Percentiles rank a stretch among this genome's conserved stretches.
These are phyloP conservation scores for Vigna radiata DNA, from an alignment of 306 rosid species.

Conservation along the genomic window DNA sequence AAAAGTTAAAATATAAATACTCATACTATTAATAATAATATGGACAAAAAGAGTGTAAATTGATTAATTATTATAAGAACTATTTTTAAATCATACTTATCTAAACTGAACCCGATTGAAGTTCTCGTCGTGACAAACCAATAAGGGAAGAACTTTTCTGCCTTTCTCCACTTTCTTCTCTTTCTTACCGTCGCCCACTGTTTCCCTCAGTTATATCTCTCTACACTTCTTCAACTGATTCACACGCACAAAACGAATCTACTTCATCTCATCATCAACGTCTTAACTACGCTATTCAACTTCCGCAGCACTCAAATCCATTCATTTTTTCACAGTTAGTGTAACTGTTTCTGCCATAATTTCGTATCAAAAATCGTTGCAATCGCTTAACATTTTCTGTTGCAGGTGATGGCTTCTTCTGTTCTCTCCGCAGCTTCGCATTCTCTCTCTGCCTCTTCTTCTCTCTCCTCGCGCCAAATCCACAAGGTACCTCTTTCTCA, in stretches of 20 bases:
- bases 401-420: constrained; percentile 55
- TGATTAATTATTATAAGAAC: too few species aligned
- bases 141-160: too few species aligned
- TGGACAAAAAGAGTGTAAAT: too few species aligned
- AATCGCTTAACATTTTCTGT: constrained; percentile 7
- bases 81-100: too few species aligned
- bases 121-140: neutral
- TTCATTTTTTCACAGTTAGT: neutral
- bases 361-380: neutral
- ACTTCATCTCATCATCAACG: constrained; percentile 16
- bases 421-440: constrained; percentile 61
- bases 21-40: too few species aligned
- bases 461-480: constrained; percentile 45
- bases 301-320: too few species aligned
- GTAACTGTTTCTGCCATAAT: neutral
- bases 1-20: too few species aligned
- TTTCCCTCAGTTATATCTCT: neutral
- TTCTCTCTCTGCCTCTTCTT: constrained; percentile 52
- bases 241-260: neutral
- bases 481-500: constrained; percentile 55
- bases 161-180: too few species aligned
- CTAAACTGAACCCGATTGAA: neutral
- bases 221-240: neutral
- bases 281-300: constrained; percentile 10
- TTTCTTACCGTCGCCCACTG: constrained; percentile 3